Percentiles rank a stretch among this genome's conserved stretches.
phyloP scores from a whole-genome alignment of 2,329 filamentous ascomycete genomes.

The Cladosporium phlei region DNA sequence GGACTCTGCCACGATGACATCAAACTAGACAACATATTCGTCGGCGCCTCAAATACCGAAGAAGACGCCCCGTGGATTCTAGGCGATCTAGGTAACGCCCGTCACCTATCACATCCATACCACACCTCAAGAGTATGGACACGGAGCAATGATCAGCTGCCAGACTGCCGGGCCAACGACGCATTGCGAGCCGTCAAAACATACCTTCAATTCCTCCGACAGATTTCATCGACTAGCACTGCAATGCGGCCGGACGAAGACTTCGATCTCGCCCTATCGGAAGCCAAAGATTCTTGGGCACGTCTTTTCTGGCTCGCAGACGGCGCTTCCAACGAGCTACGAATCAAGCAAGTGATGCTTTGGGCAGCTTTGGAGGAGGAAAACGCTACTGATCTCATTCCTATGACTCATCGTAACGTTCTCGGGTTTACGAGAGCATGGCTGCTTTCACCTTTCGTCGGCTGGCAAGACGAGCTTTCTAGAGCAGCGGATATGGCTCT shows the following conservation, averaged over 20 bases:
- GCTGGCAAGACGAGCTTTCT: not conserved
- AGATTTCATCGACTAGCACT: no score
- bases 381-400: not conserved
- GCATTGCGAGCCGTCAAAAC: not conserved
- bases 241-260: not conserved
- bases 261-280: not conserved
- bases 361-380: not conserved
- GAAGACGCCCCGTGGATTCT: constrained; percentile 26
- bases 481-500: not conserved
- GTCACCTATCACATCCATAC: constrained; percentile 27
- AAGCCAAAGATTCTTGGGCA: not conserved
- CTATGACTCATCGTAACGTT: not conserved
- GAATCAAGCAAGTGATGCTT: not conserved
- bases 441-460: not conserved
- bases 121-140: not conserved
- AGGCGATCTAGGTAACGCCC: constrained; percentile 35
- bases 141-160: constrained; percentile 1
- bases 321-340: not conserved
- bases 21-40: constrained; percentile 34
- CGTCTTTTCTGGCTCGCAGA: not conserved
- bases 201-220: constrained; percentile 7
- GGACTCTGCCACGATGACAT: constrained; percentile 37
- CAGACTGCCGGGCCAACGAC: constrained; percentile 2
- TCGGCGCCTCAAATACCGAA: constrained; percentile 18
- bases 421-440: no score